Percentiles rank a stretch among this genome's conserved stretches.
Evolutionary conservation across 1,284 basidiomycete genomes (phyloP).

Genomic region (Cutaneotrichosporon arboriforme): DNA sequence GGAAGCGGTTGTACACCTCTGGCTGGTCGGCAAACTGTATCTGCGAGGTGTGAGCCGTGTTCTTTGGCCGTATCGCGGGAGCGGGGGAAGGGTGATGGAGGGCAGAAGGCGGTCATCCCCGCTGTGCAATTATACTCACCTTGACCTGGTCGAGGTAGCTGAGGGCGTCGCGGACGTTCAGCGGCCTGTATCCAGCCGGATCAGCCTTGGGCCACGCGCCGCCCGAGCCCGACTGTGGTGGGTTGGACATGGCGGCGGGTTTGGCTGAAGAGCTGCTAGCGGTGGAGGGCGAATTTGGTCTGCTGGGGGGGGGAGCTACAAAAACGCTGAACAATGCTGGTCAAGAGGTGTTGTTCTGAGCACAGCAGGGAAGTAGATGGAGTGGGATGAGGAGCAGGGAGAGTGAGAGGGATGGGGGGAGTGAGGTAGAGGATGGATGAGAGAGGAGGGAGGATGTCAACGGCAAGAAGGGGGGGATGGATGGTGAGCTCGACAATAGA

Average conservation of each 20-base stretch:
- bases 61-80: not conserved
- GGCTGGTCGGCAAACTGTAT: conserved; percentile 85
- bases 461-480: too few species aligned
- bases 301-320: not conserved
- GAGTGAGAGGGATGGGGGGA: not conserved
- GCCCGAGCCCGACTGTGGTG: conserved; percentile 13
- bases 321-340: too few species aligned
- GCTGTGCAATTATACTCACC: too few species aligned
- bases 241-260: conserved; percentile 13
- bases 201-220: conserved; percentile 13
- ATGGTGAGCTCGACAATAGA: too few species aligned
- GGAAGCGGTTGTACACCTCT: conserved; percentile 93
- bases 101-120: not conserved
- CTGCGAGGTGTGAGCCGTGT: conserved; percentile 20
- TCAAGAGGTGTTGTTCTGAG: not conserved
- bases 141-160: conserved; percentile 97
- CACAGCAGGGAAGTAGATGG: not conserved
- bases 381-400: not conserved
- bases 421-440: not conserved
- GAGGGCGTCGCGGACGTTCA: conserved; percentile 70
- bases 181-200: conserved; percentile 35
- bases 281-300: not conserved
- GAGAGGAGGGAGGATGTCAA: too few species aligned
- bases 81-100: not conserved
- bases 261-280: not conserved